Evolutionary conservation across 495 filamentous ascomycete genomes (phyloP), one percentile per base, ranked within the genome.

Genomic region (Podospora fimiseda): DNA sequence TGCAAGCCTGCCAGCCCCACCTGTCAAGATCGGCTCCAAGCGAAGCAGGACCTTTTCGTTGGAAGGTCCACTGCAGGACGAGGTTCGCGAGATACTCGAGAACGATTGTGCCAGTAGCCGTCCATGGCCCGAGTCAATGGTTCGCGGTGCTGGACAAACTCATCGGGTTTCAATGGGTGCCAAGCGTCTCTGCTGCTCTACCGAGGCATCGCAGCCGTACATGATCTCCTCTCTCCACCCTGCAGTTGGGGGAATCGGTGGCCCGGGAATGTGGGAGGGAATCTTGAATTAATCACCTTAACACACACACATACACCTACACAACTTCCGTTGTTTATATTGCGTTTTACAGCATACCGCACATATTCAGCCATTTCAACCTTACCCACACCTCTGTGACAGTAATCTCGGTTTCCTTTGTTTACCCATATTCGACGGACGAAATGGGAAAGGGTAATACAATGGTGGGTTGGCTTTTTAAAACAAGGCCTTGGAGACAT

Each of bases 1-100:
- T 59, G 55, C 22, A 59, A 63, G 9, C 64, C 70, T 65, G 67
- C 63, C 57, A 73, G 68, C 61, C 48, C 20, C 52, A 37, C 48
- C 33, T 5, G 47, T 52, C 27, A 71, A 61, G 55, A 60, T 56
- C 15, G 68, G 76, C 21, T 56, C 68, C 36, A 94, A 94, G 68
- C 85, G 89, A 46, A 82, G 80, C 58, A 79, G 88, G 36, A 78
- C 87, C 3, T 68, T 76, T 19, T 89, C 86, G 15, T 79, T 85
- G 49, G 87, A 90, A 53, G 67, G 74, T 7, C 20, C 15, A 9
- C 72, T 91, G 14, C 88, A 93, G 65, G 81, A 83, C 44, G 83
- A 88, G 54, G 86, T 93, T 39, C 86, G 87, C 51, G 77, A 84
- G 44, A 69, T 82, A 60, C 69, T 85, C 15, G 53, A 55, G 19